Conservation (phyloP, 192 early-diverging fungal genomes). For the Mortierella claussenii region DNA sequence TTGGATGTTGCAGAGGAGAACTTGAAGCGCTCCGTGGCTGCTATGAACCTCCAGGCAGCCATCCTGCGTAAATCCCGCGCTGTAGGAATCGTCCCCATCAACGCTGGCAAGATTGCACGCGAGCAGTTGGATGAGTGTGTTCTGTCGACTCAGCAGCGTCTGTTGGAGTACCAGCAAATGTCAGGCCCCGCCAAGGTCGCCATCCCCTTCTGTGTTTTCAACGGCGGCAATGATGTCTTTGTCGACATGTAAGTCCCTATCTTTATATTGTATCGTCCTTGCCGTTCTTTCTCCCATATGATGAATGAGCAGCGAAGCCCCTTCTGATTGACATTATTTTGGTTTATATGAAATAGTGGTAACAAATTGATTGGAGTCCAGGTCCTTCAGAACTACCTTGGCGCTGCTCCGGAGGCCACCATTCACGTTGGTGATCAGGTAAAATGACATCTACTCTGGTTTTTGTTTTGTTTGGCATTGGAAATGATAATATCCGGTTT, state of each 20-base stretch:
- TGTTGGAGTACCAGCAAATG: conserved; percentile 66
- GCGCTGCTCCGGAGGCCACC: conserved; percentile 66
- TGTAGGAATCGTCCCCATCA: conserved; percentile 74
- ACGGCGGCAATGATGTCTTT: conserved; percentile 92
- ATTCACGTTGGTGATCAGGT: conserved; percentile 92
- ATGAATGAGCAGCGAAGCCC: no score
- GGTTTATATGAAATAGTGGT: conserved; percentile 62
- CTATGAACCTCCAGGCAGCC: conserved; percentile 74
- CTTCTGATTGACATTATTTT: no score
- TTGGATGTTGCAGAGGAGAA: conserved; percentile 82
- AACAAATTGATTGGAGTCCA: conserved; percentile 94
- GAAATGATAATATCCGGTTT: no score
- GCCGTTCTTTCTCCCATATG: no score
- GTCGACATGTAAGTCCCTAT: conserved; percentile 76
- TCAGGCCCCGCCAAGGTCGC: conserved; percentile 62
- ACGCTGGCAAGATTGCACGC: conserved; percentile 67
- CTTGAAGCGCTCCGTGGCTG: conserved; percentile 65
- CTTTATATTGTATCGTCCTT: neutral
- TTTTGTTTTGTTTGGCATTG: no score
- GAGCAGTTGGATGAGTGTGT: conserved; percentile 93
- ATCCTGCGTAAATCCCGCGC: conserved; percentile 84
- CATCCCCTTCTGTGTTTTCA: conserved; percentile 93
- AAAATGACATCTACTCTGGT: no score
- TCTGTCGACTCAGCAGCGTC: conserved; percentile 74
- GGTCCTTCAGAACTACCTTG: conserved; percentile 77